Evolutionary conservation across 305 asterid genomes (phyloP), one percentile per base, ranked within the genome.

Genomic region (Fraxinus platypoda): DNA sequence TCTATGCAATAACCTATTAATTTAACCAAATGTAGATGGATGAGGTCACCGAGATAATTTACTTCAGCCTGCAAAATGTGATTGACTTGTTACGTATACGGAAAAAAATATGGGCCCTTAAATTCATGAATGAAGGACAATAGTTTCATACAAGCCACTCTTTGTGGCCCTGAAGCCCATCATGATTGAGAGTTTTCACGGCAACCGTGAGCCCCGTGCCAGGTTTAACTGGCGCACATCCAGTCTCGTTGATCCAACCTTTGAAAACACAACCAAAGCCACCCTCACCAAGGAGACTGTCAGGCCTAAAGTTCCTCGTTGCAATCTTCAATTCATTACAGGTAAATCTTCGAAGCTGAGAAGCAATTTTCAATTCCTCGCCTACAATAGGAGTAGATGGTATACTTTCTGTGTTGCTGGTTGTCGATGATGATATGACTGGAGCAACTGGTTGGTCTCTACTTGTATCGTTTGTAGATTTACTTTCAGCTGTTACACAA

Each of bases 251-350:
- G 81, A 95, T 86, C 98, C 98, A 95, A 3, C 98, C 98, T 79
- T 93, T 94, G 85, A 87, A 93, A 84, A 94, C 98, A 80, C 95
- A 88, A 79, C 98, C 98, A 82, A 95, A 95, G 8, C 98, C 98
- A 41, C 98, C 98, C 84, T 89, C 94, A 6, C 98, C 98, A 17
- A 95, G 94, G 64, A 93, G 89, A 88, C 89, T 86, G 81, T 92
- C 97, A 0, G 92, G 88, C 87, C 92, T 89, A 62, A 95, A 95
- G 85, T 87, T 91, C 87, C 91, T 90, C 3, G 98, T 92, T 4
- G 97, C 95, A 49, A 85, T 80, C 85, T 87, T 91, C 82, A 95
- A 78, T 84, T 95, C 98, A 41, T 85, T 91, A 76, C 86, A 93
- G 78, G 87, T 76, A 86, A 95, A 93, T 54, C 87, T 92, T 34